A percentile compares a stretch with the other conserved stretches of the same genome.
phyloP scores from a whole-genome alignment of 1,284 basidiomycete species.

The Violaceomyces palustris region DNA sequence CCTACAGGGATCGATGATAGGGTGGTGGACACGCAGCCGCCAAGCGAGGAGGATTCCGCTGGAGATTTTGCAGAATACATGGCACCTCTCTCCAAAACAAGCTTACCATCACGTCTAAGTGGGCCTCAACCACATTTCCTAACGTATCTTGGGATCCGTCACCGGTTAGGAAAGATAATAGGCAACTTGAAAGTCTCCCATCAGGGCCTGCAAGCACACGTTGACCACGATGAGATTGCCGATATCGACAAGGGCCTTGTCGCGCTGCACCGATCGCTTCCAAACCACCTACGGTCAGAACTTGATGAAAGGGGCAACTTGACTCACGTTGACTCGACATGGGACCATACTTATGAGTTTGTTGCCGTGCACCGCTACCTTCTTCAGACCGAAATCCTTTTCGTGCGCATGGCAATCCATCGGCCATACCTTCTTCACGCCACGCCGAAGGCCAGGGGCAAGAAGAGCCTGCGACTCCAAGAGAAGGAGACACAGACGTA shows the following conservation, averaged over 20 bases:
- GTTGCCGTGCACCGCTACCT: conserved; percentile 41
- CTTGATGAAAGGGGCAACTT: conserved; percentile 19
- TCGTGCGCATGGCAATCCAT: conserved; percentile 34
- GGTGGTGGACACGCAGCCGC: conserved; percentile 36
- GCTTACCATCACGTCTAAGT: too few relatives aligned
- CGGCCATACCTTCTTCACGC: conserved; percentile 41
- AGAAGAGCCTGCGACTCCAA: too few relatives aligned
- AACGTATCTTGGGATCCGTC: conserved; percentile 1
- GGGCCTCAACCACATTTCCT: conserved; percentile 1
- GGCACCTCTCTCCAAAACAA: conserved; percentile 1
- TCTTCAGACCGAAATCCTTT: conserved; percentile 41
- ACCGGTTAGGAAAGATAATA: neutral
- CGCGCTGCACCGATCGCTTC: conserved; percentile 12
- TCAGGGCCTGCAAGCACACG: conserved; percentile 20
- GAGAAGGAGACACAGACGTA: too few relatives aligned
- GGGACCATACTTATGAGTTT: conserved; percentile 37
- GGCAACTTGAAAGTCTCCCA: conserved; percentile 6
- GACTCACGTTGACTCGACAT: conserved; percentile 22
- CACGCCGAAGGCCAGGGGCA: too few relatives aligned
- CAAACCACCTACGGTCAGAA: conserved; percentile 36
- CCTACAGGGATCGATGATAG: conserved; percentile 42
- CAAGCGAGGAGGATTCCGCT: conserved; percentile 20
- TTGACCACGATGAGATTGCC: conserved; percentile 35
- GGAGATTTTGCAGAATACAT: conserved; percentile 1
- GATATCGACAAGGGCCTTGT: conserved; percentile 28